These are phyloP conservation scores for Closterium sp. DNA, from an alignment of 139 green algal species.

Conservation along the genomic window DNA sequence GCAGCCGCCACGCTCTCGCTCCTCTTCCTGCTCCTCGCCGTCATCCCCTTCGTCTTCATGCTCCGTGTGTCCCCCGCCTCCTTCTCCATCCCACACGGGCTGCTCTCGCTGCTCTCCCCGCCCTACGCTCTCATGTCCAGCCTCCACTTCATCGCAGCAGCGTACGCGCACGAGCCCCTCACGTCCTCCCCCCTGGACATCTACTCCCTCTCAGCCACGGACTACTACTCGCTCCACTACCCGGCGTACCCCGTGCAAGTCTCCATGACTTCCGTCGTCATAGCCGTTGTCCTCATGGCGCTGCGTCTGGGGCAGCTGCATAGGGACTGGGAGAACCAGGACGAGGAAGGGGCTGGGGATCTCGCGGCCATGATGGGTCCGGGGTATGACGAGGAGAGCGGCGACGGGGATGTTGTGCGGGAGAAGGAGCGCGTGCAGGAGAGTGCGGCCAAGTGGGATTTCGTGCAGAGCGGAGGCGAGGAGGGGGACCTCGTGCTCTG, in stretches of 20 bases:
- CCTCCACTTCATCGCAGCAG: slow-evolving; percentile 24
- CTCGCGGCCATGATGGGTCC: not conserved
- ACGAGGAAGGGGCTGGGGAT: not conserved
- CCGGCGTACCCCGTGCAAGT: not conserved
- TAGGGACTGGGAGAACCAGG: not conserved
- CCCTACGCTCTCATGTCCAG: slow-evolving; percentile 34
- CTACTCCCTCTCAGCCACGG: not conserved
- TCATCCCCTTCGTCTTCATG: slow-evolving; percentile 42
- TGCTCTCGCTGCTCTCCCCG: slow-evolving; percentile 26
- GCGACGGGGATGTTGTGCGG: slow-evolving; percentile 17
- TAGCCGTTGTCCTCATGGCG: not conserved
- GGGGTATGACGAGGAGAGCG: not conserved
- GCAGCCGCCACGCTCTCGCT: slow-evolving; percentile 26
- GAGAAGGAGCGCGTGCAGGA: slow-evolving; percentile 36
- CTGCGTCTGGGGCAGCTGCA: not conserved
- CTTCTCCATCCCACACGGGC: not conserved
- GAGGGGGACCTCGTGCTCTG: slow-evolving; percentile 39
- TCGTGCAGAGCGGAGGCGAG: not conserved
- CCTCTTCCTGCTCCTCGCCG: slow-evolving; percentile 19
- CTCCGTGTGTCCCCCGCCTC: slow-evolving; percentile 15
- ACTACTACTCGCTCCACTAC: not conserved
- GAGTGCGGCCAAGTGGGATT: slow-evolving; percentile 25
- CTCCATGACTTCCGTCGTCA: not conserved
- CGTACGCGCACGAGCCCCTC: not conserved
- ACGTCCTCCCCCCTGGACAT: not conserved